These are phyloP conservation scores for Kalmanozyma brasiliensis DNA, from an alignment of 1,284 basidiomycete species.

Conservation along the genomic window DNA sequence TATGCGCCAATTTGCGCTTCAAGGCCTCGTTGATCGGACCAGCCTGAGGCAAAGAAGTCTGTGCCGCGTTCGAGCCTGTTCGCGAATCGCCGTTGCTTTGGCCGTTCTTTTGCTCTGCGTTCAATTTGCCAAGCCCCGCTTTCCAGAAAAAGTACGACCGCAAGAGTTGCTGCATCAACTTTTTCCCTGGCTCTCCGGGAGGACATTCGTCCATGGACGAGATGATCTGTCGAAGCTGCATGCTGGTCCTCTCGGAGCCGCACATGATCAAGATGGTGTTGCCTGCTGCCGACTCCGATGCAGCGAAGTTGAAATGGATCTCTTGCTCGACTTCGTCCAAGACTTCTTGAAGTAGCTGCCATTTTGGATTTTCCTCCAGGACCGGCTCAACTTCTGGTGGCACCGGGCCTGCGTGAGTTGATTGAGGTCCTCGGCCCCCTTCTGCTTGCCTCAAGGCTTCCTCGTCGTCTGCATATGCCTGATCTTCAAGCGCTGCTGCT, in stretches of 20 bases:
- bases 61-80: constrained; percentile 15
- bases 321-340: constrained; percentile 92
- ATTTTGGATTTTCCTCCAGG: constrained; percentile 94
- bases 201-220: constrained; percentile 49
- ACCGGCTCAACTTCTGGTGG: constrained; percentile 84
- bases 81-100: constrained; percentile 4
- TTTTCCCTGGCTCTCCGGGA: constrained; percentile 62
- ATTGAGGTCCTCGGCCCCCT: background rate
- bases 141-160: constrained; percentile 85
- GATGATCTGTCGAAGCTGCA: constrained; percentile 60
- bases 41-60: background rate
- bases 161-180: constrained; percentile 82
- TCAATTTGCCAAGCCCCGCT: constrained; percentile 72
- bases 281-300: constrained; percentile 34
- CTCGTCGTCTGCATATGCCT: constrained; percentile 57
- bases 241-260: constrained; percentile 49
- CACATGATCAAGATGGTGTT: constrained; percentile 66
- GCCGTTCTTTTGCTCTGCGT: constrained; percentile 38
- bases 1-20: constrained; percentile 54
- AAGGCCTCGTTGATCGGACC: constrained; percentile 43
- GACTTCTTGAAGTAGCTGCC: constrained; percentile 84
- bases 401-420: constrained; percentile 7
- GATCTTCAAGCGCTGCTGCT: background rate
- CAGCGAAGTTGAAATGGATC: constrained; percentile 72
- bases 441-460: constrained; percentile 63